Conservation (phyloP, 2,329 filamentous ascomycete species). For the Xylaria multiplex region DNA sequence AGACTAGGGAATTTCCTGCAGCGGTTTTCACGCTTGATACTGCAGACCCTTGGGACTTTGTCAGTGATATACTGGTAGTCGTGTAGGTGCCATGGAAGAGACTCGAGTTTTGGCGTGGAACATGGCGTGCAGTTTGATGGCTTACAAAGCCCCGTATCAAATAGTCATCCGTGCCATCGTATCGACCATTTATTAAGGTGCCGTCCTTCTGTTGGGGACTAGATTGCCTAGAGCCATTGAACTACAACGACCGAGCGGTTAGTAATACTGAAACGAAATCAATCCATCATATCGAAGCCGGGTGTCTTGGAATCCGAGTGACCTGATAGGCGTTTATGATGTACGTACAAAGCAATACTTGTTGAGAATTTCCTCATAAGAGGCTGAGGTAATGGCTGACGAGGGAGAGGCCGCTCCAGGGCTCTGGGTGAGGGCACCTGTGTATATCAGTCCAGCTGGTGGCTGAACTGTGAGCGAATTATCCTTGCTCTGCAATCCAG, state of each 20-base stretch:
- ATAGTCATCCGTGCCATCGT: constrained; percentile 55
- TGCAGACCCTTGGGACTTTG: constrained; percentile 18
- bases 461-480: constrained; percentile 14
- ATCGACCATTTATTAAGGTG: constrained; percentile 55
- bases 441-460: constrained; percentile 29
- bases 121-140: constrained; percentile 37
- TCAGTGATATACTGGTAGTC: no score
- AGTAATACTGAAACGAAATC: constrained; percentile 36
- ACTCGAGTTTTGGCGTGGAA: constrained; percentile 46
- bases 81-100: constrained; percentile 47
- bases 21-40: constrained; percentile 48
- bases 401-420: constrained; percentile 63
- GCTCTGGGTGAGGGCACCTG: constrained; percentile 35
- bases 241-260: constrained; percentile 56
- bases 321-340: constrained; percentile 43
- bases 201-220: constrained; percentile 63
- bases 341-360: constrained; percentile 99
- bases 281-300: constrained; percentile 19
- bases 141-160: constrained; percentile 49
- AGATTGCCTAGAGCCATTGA: constrained; percentile 67
- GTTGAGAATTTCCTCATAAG: constrained; percentile 96
- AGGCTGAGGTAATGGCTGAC: constrained; percentile 76
- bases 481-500: constrained; percentile 29
- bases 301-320: constrained; percentile 35
- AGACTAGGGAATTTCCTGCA: constrained; percentile 53